phyloP scores from a whole-genome alignment of 805 yeast species.

The Candida coleopterorum region DNA sequence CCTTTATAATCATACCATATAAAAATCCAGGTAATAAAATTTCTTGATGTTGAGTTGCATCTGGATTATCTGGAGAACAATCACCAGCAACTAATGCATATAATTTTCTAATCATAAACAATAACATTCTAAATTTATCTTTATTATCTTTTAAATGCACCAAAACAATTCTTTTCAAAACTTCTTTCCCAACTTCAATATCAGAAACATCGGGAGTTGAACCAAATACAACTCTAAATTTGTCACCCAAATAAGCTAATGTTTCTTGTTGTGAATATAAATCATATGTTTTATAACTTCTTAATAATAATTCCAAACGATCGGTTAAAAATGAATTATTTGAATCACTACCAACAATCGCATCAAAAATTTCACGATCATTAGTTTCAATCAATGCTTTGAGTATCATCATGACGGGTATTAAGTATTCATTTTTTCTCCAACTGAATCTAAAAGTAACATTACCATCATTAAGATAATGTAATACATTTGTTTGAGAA shows the following conservation, averaged over 20 bases:
- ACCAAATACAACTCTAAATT: slow-evolving; percentile 88
- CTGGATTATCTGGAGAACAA: slow-evolving; percentile 96
- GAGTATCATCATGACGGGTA: slow-evolving; percentile 88
- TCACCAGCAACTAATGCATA: slow-evolving; percentile 95
- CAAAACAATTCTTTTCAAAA: slow-evolving; percentile 75
- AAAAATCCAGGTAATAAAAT: slow-evolving; percentile 91
- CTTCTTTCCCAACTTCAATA: slow-evolving; percentile 84
- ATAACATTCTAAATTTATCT: slow-evolving; percentile 82
- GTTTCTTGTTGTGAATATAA: slow-evolving; percentile 81
- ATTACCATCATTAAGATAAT: slow-evolving; percentile 91
- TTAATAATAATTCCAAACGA: slow-evolving; percentile 88
- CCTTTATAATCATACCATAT: slow-evolving; percentile 94
- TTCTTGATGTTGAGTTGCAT: slow-evolving; percentile 98
- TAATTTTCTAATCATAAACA: slow-evolving; percentile 93
- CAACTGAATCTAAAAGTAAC: slow-evolving; percentile 95
- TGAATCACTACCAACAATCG: slow-evolving; percentile 85
- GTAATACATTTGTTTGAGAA: slow-evolving; percentile 95
- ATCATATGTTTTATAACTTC: slow-evolving; percentile 80
- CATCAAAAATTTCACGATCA: slow-evolving; percentile 94
- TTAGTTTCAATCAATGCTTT: slow-evolving; percentile 87
- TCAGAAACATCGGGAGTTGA: slow-evolving; percentile 87
- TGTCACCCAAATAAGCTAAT: slow-evolving; percentile 91
- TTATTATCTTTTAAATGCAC: slow-evolving; percentile 73
- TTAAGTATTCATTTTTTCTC: slow-evolving; percentile 92
- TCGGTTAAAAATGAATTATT: slow-evolving; percentile 92